Base-by-base conservation (phyloP, 2,329 filamentous ascomycete genomes). In the Monosporascus sp. region DNA sequence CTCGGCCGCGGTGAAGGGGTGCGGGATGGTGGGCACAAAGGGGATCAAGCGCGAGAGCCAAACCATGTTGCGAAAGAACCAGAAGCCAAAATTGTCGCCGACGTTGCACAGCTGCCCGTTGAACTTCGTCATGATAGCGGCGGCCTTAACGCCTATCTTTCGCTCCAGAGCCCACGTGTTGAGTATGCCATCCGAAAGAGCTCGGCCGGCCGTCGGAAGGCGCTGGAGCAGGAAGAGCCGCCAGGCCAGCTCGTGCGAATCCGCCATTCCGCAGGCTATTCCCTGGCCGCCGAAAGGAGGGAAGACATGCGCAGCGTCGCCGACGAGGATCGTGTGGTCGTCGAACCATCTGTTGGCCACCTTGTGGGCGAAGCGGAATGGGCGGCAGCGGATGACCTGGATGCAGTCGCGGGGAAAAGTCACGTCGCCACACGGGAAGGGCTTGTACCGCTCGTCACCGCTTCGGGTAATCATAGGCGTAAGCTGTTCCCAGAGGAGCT, bases 221-320 rank as follows among this genome's bases (percentile, higher is more conserved):
- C 51, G 54, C n/a, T 54, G 54, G 7, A 63, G 51, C n/a, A 62
- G 24, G 24, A 55, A 48, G 3, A 72, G 60, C 2, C 69, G 65
- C 70, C 70, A 72, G 18, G 60, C 64, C 1, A 72, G 59, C 25
- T 64, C 57, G 8, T 66, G 61, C 9, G 69, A 68, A 49, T 72
- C 70, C 2, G 68, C 59, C 25, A 72, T 57, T 15, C 68, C 69
- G 18, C 62, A 64, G 15, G 67, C 66, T 36, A 72, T 70, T 3
- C 69, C 70, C 53, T 72, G 70, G 1, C 68, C 69, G 3, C 66
- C 69, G 53, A 72, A 79, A 3, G 77, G 76, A 5, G 76, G 77
- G 53, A 79, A 79, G 5, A 79, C 77, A 59, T 80, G 77, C 2
- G 77, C 76, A 6, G 77, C 69, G 55, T 80, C 77, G 17, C 77